A percentile compares a stretch with the other conserved stretches of the same genome.
Conservation (phyloP, 2,329 filamentous ascomycete species). For the Scedosporium boydii region DNA sequence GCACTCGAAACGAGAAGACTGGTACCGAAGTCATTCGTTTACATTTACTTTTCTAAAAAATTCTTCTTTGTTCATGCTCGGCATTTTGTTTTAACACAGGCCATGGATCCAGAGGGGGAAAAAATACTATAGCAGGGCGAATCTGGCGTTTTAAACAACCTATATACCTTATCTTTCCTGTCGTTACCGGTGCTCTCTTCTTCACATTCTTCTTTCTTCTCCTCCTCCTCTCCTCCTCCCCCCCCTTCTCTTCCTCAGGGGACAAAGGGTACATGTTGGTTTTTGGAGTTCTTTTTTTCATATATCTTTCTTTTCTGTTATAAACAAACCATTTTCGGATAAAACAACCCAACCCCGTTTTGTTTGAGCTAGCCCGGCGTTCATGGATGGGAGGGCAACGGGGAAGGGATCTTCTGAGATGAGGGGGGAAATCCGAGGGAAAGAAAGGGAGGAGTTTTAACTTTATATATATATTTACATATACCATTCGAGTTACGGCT, state of each 20-base stretch:
- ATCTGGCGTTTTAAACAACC: background rate
- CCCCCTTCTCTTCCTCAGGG: too few relatives aligned
- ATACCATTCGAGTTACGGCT: background rate
- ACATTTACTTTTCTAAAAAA: background rate
- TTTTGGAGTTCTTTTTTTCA: too few relatives aligned
- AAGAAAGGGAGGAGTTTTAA: background rate
- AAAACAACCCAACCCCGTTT: too few relatives aligned
- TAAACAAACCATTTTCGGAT: too few relatives aligned
- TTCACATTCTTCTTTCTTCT: background rate
- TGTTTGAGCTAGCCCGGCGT: too few relatives aligned
- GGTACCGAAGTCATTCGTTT: background rate
- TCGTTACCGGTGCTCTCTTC: background rate
- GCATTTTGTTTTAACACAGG: conserved; percentile 5
- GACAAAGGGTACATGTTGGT: too few relatives aligned
- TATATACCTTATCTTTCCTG: background rate
- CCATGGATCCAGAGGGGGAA: background rate
- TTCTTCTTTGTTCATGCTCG: conserved; percentile 3
- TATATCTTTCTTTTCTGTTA: too few relatives aligned
- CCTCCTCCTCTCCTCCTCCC: too few relatives aligned
- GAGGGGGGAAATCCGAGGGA: background rate
- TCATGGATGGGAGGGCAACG: too few relatives aligned
- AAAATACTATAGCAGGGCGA: background rate
- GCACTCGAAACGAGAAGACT: background rate
- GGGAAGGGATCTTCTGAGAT: too few relatives aligned
- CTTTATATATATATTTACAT: background rate